Base-by-base conservation (phyloP, 2,329 filamentous ascomycete species). In the Aspergillus hiratsukae region DNA sequence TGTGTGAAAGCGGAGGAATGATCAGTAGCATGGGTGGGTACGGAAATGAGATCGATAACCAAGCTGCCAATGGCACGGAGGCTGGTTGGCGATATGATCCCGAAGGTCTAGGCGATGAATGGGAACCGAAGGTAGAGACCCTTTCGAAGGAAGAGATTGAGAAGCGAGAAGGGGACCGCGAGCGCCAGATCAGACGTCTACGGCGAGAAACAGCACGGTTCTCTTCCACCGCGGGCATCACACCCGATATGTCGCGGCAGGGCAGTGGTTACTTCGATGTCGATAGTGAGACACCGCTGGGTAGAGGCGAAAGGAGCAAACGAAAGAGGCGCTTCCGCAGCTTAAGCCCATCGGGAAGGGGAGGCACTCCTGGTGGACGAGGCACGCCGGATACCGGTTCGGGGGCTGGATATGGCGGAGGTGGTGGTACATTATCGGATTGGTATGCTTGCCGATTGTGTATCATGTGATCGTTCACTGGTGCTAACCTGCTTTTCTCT, bases 61-160 rank as follows among this genome's bases (percentile, higher is more conserved):
- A 96, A 69, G 89, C 92, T 1, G 89, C 89, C 8, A 87, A 91
- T 63, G 78, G 79, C 2, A 86, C 88, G n/a, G 90, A 92, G 57
- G 91, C 92, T 14, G 94, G 94, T 2, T 97, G 94, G 93, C 84
- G 94, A 61, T 96, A 97, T 70, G 94, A 99, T 63, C 90, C 91
- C 2, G 94, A 97, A 68, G 88, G 91, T 57, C 81, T 97, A 3
- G 92, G 84, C 7, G 87, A 90, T 61, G 87, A 89, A 59, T 94
- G 90, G 90, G 89, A 91, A 69, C 88, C 90, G 6, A 90, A 89
- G 76, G 81, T 94, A 8, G 90, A 93, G 71, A 80, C 83, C 0
- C 77, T 99, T 2, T 92, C 88, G 41, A 96, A 96, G 66, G 94
- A 99, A 66, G 94, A 99, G 69, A 97, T 99, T 53, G 94, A 99